Evolutionary conservation across 1,284 basidiomycete genomes (phyloP), one percentile per base, ranked within the genome.

Genomic region (Marasmius oreades): DNA sequence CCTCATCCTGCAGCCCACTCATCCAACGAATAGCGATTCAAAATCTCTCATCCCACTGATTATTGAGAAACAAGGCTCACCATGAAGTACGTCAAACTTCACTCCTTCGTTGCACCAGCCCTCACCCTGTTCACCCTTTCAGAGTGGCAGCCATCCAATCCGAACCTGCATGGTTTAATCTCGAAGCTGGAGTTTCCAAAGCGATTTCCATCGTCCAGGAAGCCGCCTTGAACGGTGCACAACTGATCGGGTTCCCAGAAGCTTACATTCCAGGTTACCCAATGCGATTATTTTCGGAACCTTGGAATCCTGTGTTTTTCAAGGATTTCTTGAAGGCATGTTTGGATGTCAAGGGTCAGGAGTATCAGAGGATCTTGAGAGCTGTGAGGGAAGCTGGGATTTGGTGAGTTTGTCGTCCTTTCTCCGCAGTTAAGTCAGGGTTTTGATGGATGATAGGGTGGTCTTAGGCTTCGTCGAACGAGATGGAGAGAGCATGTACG

Each of bases 141-240:
- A 62, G 57, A 58, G 58, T 64, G 20, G 63, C 63, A 7, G 61
- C 60, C 36, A 54, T 61, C n/a, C 63, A 64, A 60, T 59, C 61
- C n/a, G 62, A 64, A 45, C 62, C 62, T n/a, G 61, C 46, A n/a
- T 64, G 63, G 63, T 62, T 54, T 47, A 58, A 64, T 50, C 60
- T 64, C 31, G 56, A 61, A 33, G 60, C 56, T 1, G 53, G 59
- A 1, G 59, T 64, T 10, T 46, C 44, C 8, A 64, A 62, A 48
- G 53, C 55, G 1, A 55, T 59, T 46, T 51, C 55, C 7, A 33
- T 64, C 10, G 55, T 61, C 42, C 57, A 58, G 44, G 61, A 62
- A 51, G 63, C 63, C 2, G 57, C 61, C 1, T 23, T 56, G 23
- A 64, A 64, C 36, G 63, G 63, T 23, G 63, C 61, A 20, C 51